Conservation (phyloP, 345 rosid species). For the Bruguiera gymnorhiza region DNA sequence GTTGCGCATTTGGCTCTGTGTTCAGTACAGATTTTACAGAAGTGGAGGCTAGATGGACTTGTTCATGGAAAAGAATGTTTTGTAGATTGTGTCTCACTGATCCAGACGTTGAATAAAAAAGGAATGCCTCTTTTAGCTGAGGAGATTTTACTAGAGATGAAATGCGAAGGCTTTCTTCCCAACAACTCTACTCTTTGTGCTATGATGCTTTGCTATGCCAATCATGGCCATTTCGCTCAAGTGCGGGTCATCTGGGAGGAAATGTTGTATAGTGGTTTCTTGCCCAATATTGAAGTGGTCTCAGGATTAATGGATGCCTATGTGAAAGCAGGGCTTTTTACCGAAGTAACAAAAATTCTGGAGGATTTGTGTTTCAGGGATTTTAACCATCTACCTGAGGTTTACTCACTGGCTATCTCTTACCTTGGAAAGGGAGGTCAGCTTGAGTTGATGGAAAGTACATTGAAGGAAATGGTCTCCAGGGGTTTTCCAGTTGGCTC, state of each 20-base stretch:
- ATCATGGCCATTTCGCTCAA: slow-evolving; percentile 39
- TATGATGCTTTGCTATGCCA: slow-evolving; percentile 49
- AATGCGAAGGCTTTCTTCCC: slow-evolving; percentile 34
- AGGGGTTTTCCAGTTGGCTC: slow-evolving; percentile 46
- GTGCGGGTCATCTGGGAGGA: slow-evolving; percentile 53
- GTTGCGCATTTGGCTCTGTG: not conserved
- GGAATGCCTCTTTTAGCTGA: slow-evolving; percentile 38
- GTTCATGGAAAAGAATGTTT: slow-evolving; percentile 17
- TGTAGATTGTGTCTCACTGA: slow-evolving; percentile 42
- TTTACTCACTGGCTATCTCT: slow-evolving; percentile 48
- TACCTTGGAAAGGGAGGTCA: slow-evolving; percentile 62
- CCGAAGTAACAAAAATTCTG: slow-evolving; percentile 36
- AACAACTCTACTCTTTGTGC: slow-evolving; percentile 38
- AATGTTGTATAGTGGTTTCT: slow-evolving; percentile 39
- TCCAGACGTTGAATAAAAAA: slow-evolving; percentile 27
- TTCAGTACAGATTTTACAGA: slow-evolving; percentile 28
- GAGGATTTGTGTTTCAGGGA: slow-evolving; percentile 41
- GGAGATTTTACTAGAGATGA: slow-evolving; percentile 42
- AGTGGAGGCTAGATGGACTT: slow-evolving; percentile 24
- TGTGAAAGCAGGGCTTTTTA: slow-evolving; percentile 38
- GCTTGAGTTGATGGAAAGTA: slow-evolving; percentile 59
- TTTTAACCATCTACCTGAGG: slow-evolving; percentile 25
- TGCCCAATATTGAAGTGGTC: slow-evolving; percentile 37
- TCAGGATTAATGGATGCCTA: slow-evolving; percentile 51
- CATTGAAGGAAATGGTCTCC: slow-evolving; percentile 41